These are phyloP conservation scores for Paramecium octaurelia DNA, from an alignment of 73 alveolate genomes.

Conservation along the genomic window DNA sequence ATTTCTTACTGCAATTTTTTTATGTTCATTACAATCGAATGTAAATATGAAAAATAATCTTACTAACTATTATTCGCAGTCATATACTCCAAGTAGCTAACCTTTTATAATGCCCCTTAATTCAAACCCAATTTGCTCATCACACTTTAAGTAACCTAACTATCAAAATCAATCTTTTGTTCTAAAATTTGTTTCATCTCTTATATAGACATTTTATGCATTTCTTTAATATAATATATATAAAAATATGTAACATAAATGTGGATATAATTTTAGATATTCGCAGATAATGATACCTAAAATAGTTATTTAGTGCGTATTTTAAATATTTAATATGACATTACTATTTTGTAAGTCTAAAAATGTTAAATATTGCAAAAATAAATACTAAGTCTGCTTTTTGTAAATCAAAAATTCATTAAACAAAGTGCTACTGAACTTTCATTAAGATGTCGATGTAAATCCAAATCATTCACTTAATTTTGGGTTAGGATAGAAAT, in stretches of 20 bases:
- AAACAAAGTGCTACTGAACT: too few species aligned
- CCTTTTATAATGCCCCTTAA: background rate
- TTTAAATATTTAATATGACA: too few species aligned
- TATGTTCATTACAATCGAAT: background rate
- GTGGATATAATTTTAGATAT: too few species aligned
- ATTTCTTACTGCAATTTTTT: background rate
- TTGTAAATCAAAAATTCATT: too few species aligned
- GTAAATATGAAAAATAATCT: background rate
- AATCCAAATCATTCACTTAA: too few species aligned
- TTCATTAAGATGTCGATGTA: too few species aligned
- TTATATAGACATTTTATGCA: background rate
- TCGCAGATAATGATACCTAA: too few species aligned
- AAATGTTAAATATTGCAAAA: too few species aligned
- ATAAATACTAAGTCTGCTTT: too few species aligned
- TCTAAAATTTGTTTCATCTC: constrained; percentile 1
- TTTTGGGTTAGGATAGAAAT: too few species aligned
- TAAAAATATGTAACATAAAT: background rate
- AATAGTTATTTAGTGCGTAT: too few species aligned
- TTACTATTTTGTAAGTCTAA: too few species aligned
- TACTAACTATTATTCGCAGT: background rate
- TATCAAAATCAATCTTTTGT: background rate
- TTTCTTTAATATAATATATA: background rate
- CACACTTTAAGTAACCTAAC: background rate
- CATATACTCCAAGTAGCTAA: background rate
- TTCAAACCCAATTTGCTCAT: background rate